Evolutionary conservation across 2,329 filamentous ascomycete genomes (phyloP).

Genomic region (Neocucurbitaria cava): DNA sequence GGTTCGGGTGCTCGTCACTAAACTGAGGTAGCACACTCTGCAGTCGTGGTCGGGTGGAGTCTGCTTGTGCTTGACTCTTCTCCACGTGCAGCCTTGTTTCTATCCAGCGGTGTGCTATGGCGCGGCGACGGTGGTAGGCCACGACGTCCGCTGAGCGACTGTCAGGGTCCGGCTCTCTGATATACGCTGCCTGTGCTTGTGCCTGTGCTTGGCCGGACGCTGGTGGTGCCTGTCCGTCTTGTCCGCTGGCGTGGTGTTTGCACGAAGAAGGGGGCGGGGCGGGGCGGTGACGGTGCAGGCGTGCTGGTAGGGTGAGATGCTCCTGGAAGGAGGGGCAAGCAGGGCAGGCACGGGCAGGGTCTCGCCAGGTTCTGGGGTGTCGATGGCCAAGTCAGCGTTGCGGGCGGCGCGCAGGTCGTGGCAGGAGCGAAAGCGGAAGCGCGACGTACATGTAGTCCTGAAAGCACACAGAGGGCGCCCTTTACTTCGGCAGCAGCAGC

Average conservation of each 20-base stretch:
- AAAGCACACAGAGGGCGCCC: background rate
- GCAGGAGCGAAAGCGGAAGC: background rate
- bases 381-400: background rate
- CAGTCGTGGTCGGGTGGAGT: background rate
- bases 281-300: background rate
- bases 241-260: background rate
- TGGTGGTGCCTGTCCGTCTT: background rate
- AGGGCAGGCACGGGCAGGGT: background rate
- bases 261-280: background rate
- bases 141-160: background rate
- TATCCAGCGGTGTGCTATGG: background rate
- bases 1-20: background rate
- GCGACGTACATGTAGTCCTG: background rate
- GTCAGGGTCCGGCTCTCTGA: background rate
- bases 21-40: background rate
- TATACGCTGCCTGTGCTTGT: background rate
- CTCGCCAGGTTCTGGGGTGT: background rate
- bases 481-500: background rate
- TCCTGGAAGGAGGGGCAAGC: background rate
- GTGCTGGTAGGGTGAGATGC: background rate
- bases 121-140: background rate
- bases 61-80: background rate
- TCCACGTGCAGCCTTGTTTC: background rate
- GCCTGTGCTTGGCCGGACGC: background rate
- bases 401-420: background rate